Conservation (phyloP, 2,329 filamentous ascomycete genomes). For the Aureobasidium sp. region DNA sequence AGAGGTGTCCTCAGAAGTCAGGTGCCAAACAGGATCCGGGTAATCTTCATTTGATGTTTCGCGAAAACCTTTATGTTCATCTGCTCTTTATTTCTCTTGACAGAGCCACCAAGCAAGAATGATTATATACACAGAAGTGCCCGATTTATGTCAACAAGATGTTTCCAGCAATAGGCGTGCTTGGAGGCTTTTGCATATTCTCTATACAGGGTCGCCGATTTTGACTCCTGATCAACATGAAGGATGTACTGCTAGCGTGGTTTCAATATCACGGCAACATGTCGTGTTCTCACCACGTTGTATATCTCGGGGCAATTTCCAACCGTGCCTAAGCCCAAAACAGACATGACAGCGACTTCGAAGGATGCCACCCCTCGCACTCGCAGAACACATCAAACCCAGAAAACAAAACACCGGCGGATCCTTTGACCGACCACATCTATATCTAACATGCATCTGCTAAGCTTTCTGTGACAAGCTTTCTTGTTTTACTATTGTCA, state of each 20-base stretch:
- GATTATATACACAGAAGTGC: too few relatives aligned
- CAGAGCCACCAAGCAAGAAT: too few relatives aligned
- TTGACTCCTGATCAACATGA: neutral
- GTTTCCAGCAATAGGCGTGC: neutral
- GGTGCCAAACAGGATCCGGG: too few relatives aligned
- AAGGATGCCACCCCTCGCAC: neutral
- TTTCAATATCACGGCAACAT: neutral
- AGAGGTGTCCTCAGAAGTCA: too few relatives aligned
- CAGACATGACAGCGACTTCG: neutral
- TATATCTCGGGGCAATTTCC: neutral
- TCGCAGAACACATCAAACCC: too few relatives aligned
- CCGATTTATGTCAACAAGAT: neutral
- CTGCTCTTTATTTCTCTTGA: too few relatives aligned
- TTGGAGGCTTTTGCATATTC: neutral
- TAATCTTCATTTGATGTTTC: too few relatives aligned
- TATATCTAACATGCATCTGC: neutral
- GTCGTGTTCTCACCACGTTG: neutral
- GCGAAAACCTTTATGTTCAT: too few relatives aligned
- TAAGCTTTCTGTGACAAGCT: neutral
- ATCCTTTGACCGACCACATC: neutral
- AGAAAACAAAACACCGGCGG: neutral
- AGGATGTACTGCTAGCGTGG: neutral
- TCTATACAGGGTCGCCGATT: neutral
- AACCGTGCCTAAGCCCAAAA: neutral
- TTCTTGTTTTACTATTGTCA: too few relatives aligned